Percentiles rank a stretch among this genome's conserved stretches.
phyloP scores from a whole-genome alignment of 805 yeast genomes.

The Yarrowia sp. region DNA sequence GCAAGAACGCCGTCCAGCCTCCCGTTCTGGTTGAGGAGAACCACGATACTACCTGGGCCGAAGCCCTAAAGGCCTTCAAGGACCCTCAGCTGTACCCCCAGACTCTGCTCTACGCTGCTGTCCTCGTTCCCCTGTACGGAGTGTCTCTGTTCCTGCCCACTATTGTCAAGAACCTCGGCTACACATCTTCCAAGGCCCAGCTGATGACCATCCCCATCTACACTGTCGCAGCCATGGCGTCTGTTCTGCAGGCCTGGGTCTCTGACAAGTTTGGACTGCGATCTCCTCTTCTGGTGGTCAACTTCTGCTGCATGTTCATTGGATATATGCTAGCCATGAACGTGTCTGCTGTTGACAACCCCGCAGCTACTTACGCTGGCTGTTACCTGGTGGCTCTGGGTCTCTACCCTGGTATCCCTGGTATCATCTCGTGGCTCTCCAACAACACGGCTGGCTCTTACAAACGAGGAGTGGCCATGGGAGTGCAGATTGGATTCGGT shows the following conservation, averaged over 20 bases:
- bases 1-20: constrained; percentile 3
- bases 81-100: constrained; percentile 60
- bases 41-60: constrained; percentile 47
- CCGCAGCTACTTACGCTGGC: constrained; percentile 56
- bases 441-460: constrained; percentile 63
- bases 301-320: constrained; percentile 47
- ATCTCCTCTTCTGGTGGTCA: constrained; percentile 45
- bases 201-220: constrained; percentile 57
- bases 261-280: constrained; percentile 50
- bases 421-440: constrained; percentile 65
- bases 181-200: constrained; percentile 65
- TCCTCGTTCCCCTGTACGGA: constrained; percentile 64
- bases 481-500: constrained; percentile 67
- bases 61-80: constrained; percentile 54
- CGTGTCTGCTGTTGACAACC: constrained; percentile 51
- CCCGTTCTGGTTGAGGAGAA: constrained; percentile 52
- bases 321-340: constrained; percentile 55
- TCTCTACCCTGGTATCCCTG: constrained; percentile 65
- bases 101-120: constrained; percentile 59
- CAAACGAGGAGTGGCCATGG: constrained; percentile 61
- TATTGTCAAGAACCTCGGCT: constrained; percentile 60
- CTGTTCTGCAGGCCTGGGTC: constrained; percentile 42
- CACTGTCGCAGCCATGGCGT: constrained; percentile 49
- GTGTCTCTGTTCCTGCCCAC: constrained; percentile 66
- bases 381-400: constrained; percentile 63